phyloP scores from a whole-genome alignment of 2,329 filamentous ascomycete species.

The Fonsecaea pedrosoi region DNA sequence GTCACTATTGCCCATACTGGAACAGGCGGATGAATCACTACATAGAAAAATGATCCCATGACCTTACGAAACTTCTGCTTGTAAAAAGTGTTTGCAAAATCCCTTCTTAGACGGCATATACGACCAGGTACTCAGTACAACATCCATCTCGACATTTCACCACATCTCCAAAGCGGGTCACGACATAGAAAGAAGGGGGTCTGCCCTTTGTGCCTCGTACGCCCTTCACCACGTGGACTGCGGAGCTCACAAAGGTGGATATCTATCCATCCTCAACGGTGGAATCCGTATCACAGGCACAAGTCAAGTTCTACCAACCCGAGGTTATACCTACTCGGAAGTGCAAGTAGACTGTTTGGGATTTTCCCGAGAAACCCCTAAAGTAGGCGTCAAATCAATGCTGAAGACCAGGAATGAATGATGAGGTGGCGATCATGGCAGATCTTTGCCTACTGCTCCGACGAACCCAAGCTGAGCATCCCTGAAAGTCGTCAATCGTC shows the following conservation, averaged over 20 bases:
- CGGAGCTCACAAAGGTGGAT: slow-evolving; percentile 30
- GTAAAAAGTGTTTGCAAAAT: neutral
- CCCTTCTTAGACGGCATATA: neutral
- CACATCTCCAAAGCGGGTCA: neutral
- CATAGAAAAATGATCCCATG: neutral
- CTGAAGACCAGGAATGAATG: neutral
- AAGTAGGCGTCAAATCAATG: neutral
- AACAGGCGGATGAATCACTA: neutral
- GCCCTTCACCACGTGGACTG: slow-evolving; percentile 32
- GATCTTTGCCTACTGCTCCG: slow-evolving; percentile 12
- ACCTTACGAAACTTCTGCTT: neutral
- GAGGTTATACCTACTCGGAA: neutral
- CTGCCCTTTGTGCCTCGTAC: slow-evolving; percentile 17
- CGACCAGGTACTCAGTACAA: neutral
- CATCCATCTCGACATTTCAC: neutral
- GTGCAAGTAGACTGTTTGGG: neutral
- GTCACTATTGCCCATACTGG: too few relatives aligned
- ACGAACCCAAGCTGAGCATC: neutral
- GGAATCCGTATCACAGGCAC: neutral
- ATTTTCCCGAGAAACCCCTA: neutral
- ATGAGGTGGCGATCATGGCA: neutral
- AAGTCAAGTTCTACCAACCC: neutral
- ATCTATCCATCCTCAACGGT: slow-evolving; percentile 10
- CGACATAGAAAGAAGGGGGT: slow-evolving; percentile 2
- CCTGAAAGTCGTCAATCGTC: neutral